A percentile compares a stretch with the other conserved stretches of the same genome.
These are phyloP conservation scores for Striga hermonthica DNA, from an alignment of 305 asterid species.

Conservation along the genomic window DNA sequence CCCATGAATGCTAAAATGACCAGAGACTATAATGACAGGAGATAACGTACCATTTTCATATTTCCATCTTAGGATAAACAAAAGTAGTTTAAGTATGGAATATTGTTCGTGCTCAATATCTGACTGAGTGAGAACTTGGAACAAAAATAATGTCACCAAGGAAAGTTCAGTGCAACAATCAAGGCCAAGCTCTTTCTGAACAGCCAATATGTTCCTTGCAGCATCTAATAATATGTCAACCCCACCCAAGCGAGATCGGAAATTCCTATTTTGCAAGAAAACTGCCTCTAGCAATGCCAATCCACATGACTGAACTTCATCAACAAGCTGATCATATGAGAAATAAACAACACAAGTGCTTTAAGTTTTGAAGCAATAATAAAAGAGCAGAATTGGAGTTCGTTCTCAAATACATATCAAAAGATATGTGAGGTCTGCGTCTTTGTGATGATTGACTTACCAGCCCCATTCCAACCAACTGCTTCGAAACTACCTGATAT, in stretches of 20 bases:
- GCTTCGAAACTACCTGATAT: slow-evolving; percentile 68
- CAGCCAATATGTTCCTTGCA: slow-evolving; percentile 60
- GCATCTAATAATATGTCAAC: slow-evolving; percentile 63
- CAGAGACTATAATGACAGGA: slow-evolving; percentile 21
- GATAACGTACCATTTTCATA: slow-evolving; percentile 56
- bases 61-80: slow-evolving; percentile 81
- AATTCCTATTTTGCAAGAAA: slow-evolving; percentile 54
- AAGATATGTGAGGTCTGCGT: slow-evolving; percentile 23
- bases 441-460: slow-evolving; percentile 39
- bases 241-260: slow-evolving; percentile 49
- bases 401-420: slow-evolving; percentile 20
- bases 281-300: slow-evolving; percentile 61
- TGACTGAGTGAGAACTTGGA: slow-evolving; percentile 58
- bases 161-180: slow-evolving; percentile 51
- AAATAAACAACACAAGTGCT: slow-evolving; percentile 28
- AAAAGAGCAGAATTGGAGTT: slow-evolving; percentile 11
- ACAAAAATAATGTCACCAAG: slow-evolving; percentile 55
- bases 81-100: slow-evolving; percentile 53
- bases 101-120: slow-evolving; percentile 91
- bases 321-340: slow-evolving; percentile 51
- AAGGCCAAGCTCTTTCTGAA: slow-evolving; percentile 85
- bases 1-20: slow-evolving; percentile 24
- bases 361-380: slow-evolving; percentile 17
- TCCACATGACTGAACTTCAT: slow-evolving; percentile 73
- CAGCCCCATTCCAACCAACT: slow-evolving; percentile 61